Conservation (phyloP, 2,329 filamentous ascomycete species). For the Pseudocercospora fijiensis region DNA sequence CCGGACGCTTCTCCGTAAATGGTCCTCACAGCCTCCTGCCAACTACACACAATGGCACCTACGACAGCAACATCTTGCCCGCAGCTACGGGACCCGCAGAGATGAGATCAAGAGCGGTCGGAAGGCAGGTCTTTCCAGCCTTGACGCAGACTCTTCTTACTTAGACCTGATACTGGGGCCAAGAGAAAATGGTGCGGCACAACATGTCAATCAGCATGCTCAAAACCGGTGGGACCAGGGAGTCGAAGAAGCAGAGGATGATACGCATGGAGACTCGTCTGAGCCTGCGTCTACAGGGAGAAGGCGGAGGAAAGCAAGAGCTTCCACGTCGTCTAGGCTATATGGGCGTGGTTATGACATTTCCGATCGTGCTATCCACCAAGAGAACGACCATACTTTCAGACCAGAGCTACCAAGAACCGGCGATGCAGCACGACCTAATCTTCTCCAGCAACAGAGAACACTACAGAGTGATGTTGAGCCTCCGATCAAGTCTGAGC, state of each 20-base stretch:
- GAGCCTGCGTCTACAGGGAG: neutral
- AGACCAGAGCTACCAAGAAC: neutral
- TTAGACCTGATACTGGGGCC: slow-evolving; percentile 11
- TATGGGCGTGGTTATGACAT: no score
- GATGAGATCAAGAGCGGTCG: neutral
- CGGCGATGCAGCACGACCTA: neutral
- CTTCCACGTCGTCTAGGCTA: neutral
- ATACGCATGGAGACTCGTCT: neutral
- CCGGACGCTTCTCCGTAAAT: slow-evolving; percentile 26
- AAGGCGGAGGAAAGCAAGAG: neutral
- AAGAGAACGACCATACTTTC: neutral
- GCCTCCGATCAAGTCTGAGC: neutral
- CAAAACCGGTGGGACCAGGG: neutral
- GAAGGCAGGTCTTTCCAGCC: neutral
- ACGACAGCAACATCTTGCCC: slow-evolving; percentile 13
- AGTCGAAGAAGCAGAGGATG: neutral
- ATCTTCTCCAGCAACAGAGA: neutral
- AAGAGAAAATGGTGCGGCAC: neutral
- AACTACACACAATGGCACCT: slow-evolving; percentile 1
- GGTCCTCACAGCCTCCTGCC: slow-evolving; percentile 10
- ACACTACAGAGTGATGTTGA: neutral
- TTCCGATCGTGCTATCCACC: neutral
- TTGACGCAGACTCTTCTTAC: slow-evolving; percentile 14
- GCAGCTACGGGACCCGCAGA: slow-evolving; percentile 17
- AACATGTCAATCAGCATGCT: neutral